Conservation (phyloP, 208 protist species). For the Borovskyia barvae region DNA sequence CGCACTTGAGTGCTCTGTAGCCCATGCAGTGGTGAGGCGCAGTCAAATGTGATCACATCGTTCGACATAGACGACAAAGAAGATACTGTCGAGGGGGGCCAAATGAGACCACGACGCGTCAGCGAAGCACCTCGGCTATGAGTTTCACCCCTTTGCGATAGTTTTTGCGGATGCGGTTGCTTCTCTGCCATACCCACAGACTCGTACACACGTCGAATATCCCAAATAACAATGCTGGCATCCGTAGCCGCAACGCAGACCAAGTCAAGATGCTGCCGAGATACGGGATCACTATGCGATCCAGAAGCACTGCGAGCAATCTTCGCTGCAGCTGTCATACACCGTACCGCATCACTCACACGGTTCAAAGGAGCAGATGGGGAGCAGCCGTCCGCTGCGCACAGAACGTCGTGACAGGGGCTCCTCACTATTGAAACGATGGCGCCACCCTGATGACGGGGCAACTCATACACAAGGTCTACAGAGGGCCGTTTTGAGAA, state of each 20-base stretch:
- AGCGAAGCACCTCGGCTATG: not conserved
- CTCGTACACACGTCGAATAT: constrained; percentile 76
- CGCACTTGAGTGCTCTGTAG: constrained; percentile 46
- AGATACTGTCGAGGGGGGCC: not conserved
- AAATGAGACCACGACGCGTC: not conserved
- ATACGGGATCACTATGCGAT: constrained; percentile 3
- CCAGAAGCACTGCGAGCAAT: not conserved
- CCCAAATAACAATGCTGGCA: constrained; percentile 83
- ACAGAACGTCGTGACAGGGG: constrained; percentile 54
- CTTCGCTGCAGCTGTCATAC: constrained; percentile 21
- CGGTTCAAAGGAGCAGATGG: constrained; percentile 26
- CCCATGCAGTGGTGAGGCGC: constrained; percentile 9
- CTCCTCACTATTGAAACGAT: constrained; percentile 75
- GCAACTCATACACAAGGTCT: constrained; percentile 82
- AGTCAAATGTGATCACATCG: constrained; percentile 73
- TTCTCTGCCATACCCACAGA: constrained; percentile 29
- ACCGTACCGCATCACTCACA: constrained; percentile 57
- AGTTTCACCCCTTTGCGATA: not conserved
- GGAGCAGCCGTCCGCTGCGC: constrained; percentile 29
- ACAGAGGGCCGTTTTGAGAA: constrained; percentile 46
- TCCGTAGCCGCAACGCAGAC: constrained; percentile 84
- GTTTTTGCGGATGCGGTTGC: not conserved
- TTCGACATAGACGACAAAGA: constrained; percentile 20
- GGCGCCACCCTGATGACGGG: constrained; percentile 68
- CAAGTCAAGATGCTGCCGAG: constrained; percentile 72